Evolutionary conservation across 805 yeast species (phyloP).

Genomic region (Candida easanensis): DNA sequence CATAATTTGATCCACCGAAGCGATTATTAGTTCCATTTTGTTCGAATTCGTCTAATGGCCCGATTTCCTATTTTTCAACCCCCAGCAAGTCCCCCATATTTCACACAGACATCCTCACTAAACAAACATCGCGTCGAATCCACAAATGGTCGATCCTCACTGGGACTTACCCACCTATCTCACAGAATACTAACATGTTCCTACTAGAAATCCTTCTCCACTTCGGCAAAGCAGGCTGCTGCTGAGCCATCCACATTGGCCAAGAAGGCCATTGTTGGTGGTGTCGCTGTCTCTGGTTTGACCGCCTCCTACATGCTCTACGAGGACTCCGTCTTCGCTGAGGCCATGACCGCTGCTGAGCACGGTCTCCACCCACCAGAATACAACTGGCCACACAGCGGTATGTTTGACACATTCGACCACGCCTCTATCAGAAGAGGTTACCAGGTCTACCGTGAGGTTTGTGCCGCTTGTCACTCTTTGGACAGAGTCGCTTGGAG

Average conservation of each 20-base stretch:
- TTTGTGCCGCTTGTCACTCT: conserved; percentile 98
- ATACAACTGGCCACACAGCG: conserved; percentile 91
- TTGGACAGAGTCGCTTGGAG: conserved; percentile 98
- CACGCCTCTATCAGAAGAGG: conserved; percentile 98
- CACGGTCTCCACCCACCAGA: conserved; percentile 97
- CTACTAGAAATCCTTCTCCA: conserved; percentile 30
- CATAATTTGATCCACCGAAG: background rate
- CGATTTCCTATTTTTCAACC: background rate
- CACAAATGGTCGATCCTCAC: background rate
- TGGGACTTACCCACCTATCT: too few relatives aligned
- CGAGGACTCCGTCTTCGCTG: conserved; percentile 82
- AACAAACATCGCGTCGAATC: background rate
- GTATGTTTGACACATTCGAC: conserved; percentile 87
- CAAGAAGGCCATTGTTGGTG: conserved; percentile 55
- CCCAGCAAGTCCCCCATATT: background rate
- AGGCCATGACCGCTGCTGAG: conserved; percentile 98
- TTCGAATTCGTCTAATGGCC: background rate
- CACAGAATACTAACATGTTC: conserved; percentile 16
- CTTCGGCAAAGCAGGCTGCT: conserved; percentile 36
- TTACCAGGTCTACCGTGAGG: conserved; percentile 97
- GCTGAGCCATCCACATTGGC: conserved; percentile 30
- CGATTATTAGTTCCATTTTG: too few relatives aligned
- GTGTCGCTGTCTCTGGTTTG: conserved; percentile 71
- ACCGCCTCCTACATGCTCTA: conserved; percentile 80
- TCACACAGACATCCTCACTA: background rate